phyloP scores from a whole-genome alignment of 805 yeast genomes.

The Spencermartinsiella europaea region DNA sequence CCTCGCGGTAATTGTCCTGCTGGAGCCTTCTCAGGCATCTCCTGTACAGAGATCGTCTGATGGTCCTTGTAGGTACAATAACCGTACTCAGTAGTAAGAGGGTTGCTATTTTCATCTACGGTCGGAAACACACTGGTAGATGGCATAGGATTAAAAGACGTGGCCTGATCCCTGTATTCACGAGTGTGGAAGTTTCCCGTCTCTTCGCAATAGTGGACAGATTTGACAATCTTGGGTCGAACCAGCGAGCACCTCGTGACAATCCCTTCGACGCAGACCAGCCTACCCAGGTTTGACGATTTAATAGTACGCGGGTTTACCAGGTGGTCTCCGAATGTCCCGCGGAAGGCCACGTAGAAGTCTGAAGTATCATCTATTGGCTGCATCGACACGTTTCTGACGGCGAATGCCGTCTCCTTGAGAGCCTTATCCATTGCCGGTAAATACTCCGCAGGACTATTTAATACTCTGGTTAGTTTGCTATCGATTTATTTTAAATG shows the following conservation, averaged over 20 bases:
- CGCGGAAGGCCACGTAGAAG: conserved; percentile 75
- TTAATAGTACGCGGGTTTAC: conserved; percentile 84
- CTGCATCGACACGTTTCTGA: conserved; percentile 56
- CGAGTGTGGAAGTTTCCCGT: conserved; percentile 83
- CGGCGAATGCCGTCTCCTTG: conserved; percentile 68
- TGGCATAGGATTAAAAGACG: conserved; percentile 77
- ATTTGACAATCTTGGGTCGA: conserved; percentile 83
- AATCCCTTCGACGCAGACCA: conserved; percentile 90
- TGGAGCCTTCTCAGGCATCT: conserved; percentile 96
- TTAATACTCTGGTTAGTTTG: conserved; percentile 38
- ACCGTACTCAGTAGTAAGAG: conserved; percentile 86
- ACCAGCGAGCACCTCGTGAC: conserved; percentile 91
- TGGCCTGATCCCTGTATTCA: conserved; percentile 89
- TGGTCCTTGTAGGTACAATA: conserved; percentile 89
- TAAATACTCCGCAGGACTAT: conserved; percentile 73
- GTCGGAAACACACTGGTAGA: conserved; percentile 88
- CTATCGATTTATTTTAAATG: not conserved
- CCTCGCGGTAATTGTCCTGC: conserved; percentile 96
- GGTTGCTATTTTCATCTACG: conserved; percentile 87
- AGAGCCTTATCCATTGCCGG: conserved; percentile 90
- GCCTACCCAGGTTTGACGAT: conserved; percentile 68
- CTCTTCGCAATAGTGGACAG: conserved; percentile 87
- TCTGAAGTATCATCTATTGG: conserved; percentile 54
- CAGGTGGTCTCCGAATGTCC: conserved; percentile 85
- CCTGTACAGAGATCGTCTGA: conserved; percentile 89